Base-by-base conservation (phyloP, 345 rosid species). In the Alliaria petiolata region DNA sequence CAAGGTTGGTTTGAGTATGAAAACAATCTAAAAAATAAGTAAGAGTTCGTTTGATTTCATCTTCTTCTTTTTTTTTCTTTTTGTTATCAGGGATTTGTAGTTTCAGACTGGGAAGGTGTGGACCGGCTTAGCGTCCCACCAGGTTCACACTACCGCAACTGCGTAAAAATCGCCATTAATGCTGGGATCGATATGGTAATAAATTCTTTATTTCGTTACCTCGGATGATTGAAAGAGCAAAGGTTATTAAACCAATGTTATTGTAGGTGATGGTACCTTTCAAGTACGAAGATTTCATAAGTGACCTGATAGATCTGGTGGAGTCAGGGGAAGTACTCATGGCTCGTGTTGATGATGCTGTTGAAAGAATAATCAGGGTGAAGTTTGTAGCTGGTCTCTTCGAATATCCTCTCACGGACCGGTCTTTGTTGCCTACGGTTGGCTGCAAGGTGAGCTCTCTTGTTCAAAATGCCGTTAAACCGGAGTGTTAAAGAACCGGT, bases 161-260 rank as follows among this genome's bases (percentile, higher is more conserved):
- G 91, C 65, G 76, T 90, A 44, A 83, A 85, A 15, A 17, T 84
- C 45, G 84, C 87, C 2, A 65, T 90, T 69, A 92, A 85, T 82
- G 98, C 98, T 34, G 98, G 97, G 80, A 82, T 86, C 9, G 98
- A 93, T 85, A 85, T 93, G 97, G 97, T 93, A 81, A 2, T 43
- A 16, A 56, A 19, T 31, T 7, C 59, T 64, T 30, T 19, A 1
- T 19, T 17, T 28, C 19, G 13, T 12, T 40, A 19, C 28, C 33
- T 73, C 11, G 19, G 10, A 38, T 40, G 53, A 25, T 64, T 59
- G 22, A 36, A 30, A n/a, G 66, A 55, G 42, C 28, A 33, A 67
- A 15, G 67, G 46, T 45, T 55, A 45, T 45, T 44, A 44, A 31
- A 52, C 26, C 38, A 30, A 9, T 57, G 43, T 36, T 33, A 51